Conservation (phyloP, 148 eudicot genomes). For the Silene latifolia region DNA sequence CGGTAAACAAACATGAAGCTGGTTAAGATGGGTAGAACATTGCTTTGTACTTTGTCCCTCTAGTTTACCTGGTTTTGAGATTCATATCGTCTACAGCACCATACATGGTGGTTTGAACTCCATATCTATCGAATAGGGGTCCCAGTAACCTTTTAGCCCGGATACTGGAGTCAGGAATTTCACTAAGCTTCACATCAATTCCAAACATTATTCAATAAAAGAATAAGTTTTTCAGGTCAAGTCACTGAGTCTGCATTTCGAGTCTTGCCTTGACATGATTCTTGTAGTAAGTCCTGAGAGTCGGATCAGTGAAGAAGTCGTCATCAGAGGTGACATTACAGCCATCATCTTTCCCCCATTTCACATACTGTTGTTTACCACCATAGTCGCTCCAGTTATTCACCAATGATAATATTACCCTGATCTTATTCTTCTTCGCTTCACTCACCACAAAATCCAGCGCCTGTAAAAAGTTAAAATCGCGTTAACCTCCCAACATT, state of each 20-base stretch:
- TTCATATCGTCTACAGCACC: constrained; percentile 93
- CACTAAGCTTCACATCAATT: constrained; percentile 61
- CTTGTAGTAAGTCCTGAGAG: constrained; percentile 63
- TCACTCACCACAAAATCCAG: constrained; percentile 89
- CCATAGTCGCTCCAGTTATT: constrained; percentile 93
- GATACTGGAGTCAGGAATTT: constrained; percentile 88
- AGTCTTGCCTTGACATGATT: constrained; percentile 66
- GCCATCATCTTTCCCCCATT: constrained; percentile 88
- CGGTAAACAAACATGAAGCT: constrained; percentile 92
- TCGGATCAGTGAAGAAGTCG: constrained; percentile 70
- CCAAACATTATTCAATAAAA: constrained; percentile 8
- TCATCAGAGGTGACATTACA: constrained; percentile 60
- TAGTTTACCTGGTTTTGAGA: constrained; percentile 91
- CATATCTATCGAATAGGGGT: constrained; percentile 96
- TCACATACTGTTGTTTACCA: constrained; percentile 82
- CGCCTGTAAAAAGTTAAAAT: constrained; percentile 40
- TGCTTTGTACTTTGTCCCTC: constrained; percentile 82
- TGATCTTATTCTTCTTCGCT: constrained; percentile 74
- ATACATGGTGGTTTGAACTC: constrained; percentile 95
- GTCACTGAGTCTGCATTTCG: too few relatives aligned
- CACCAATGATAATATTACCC: constrained; percentile 72
- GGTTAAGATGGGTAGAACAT: constrained; percentile 94
- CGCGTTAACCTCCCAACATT: neutral
- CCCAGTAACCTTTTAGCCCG: constrained; percentile 94
- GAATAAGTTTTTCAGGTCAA: too few relatives aligned